Percentiles rank a stretch among this genome's conserved stretches.
These are phyloP conservation scores for Xylona heveae DNA, from an alignment of 495 filamentous ascomycete genomes.

Conservation along the genomic window DNA sequence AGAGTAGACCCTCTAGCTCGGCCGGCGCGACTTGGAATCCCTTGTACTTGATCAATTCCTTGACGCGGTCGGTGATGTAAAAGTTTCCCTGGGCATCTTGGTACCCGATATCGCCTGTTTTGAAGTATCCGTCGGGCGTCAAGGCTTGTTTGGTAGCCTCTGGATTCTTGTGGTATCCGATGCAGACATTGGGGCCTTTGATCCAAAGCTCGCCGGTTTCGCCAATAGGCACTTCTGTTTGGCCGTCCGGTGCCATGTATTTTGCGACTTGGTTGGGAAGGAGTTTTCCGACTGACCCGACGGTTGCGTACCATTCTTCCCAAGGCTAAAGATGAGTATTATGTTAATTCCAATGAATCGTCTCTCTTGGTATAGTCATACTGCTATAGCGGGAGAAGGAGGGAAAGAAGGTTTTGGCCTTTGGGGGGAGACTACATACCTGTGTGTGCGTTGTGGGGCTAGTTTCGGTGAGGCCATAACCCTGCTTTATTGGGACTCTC, in stretches of 20 bases:
- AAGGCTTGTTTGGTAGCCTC: slow-evolving; percentile 41
- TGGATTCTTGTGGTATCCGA: slow-evolving; percentile 53
- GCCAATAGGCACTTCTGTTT: slow-evolving; percentile 32
- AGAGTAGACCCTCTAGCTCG: slow-evolving; percentile 63
- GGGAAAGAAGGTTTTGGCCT: slow-evolving; percentile 12
- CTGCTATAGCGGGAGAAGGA: slow-evolving; percentile 35
- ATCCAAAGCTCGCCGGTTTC: slow-evolving; percentile 58
- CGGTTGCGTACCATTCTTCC: slow-evolving; percentile 52
- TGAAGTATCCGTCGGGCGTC: slow-evolving; percentile 58
- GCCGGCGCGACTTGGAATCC: slow-evolving; percentile 80
- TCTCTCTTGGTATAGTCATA: no score
- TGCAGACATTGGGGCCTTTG: slow-evolving; percentile 57
- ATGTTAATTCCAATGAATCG: slow-evolving; percentile 29
- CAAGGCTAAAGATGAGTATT: slow-evolving; percentile 31
- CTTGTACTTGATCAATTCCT: slow-evolving; percentile 34
- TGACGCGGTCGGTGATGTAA: slow-evolving; percentile 27
- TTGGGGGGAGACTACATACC: slow-evolving; percentile 13
- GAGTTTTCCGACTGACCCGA: slow-evolving; percentile 66
- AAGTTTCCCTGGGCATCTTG: slow-evolving; percentile 35
- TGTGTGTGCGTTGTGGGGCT: slow-evolving; percentile 30
- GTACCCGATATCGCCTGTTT: slow-evolving; percentile 53
- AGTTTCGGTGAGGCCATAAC: slow-evolving; percentile 31
- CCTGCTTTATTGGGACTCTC: slow-evolving; percentile 34
- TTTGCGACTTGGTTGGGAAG: slow-evolving; percentile 69
- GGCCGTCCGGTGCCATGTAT: slow-evolving; percentile 44